phyloP scores from a whole-genome alignment of 2,329 filamentous ascomycete species.

The Pyricularia sp. region DNA sequence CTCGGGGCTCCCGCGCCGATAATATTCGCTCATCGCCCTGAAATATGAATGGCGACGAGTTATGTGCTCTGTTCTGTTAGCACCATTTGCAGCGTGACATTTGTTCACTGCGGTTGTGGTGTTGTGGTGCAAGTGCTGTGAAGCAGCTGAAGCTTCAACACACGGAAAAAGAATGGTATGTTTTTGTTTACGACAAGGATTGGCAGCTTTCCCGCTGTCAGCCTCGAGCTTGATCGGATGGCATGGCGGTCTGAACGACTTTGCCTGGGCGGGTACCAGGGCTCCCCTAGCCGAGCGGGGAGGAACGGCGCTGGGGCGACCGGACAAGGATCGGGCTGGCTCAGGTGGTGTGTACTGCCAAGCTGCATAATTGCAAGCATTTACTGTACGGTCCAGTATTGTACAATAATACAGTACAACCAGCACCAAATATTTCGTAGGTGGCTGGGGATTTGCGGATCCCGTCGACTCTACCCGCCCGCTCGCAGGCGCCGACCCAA shows the following conservation, averaged over 20 bases:
- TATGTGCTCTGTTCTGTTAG: not conserved
- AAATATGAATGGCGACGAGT: conserved; percentile 1
- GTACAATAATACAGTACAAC: too few species aligned
- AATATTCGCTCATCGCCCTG: conserved; percentile 39
- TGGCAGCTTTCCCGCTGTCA: conserved; percentile 4
- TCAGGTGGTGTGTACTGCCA: not conserved
- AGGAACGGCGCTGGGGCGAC: not conserved
- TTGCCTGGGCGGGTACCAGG: not conserved
- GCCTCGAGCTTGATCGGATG: not conserved
- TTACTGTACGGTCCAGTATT: not conserved
- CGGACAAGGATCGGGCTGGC: not conserved
- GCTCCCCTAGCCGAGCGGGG: not conserved
- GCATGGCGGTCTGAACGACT: conserved; percentile 3
- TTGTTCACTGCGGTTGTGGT: not conserved
- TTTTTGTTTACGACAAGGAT: conserved; percentile 6
- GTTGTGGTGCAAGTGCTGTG: not conserved
- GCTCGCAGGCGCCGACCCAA: not conserved
- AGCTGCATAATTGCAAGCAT: too few species aligned
- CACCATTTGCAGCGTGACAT: not conserved
- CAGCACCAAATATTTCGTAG: not conserved
- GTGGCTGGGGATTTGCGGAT: not conserved
- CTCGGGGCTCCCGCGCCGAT: conserved; percentile 47
- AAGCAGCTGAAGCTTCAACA: not conserved
- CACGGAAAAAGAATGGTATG: not conserved
- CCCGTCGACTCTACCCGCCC: not conserved